Evolutionary conservation across 202 grass and related monocot genomes (phyloP).

Genomic region (Eragrostis tef): DNA sequence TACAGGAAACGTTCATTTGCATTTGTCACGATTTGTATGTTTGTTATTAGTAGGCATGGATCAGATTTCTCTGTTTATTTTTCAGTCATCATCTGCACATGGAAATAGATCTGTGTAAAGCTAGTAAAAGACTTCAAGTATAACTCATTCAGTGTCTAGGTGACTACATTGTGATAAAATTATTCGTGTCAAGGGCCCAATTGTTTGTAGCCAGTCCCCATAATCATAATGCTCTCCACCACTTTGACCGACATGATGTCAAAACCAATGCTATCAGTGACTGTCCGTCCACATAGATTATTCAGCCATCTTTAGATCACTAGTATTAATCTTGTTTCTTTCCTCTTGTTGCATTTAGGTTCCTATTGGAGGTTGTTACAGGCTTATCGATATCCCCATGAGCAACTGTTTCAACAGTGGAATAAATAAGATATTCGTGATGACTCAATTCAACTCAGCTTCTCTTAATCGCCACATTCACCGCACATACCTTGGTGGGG

Average conservation of each 20-base stretch:
- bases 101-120: slow-evolving; percentile 30
- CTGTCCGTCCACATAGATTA: slow-evolving; percentile 1
- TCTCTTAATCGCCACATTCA: slow-evolving; percentile 81
- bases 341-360: slow-evolving; percentile 67
- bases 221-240: slow-evolving; percentile 38
- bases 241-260: slow-evolving; percentile 51
- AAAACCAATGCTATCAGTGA: slow-evolving; percentile 35
- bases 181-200: slow-evolving; percentile 18
- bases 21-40: slow-evolving; percentile 13
- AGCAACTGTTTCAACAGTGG: slow-evolving; percentile 87
- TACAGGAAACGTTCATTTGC: background rate
- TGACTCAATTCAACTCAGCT: slow-evolving; percentile 84
- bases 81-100: slow-evolving; percentile 6
- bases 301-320: slow-evolving; percentile 45
- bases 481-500: slow-evolving; percentile 70
- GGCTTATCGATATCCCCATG: slow-evolving; percentile 83
- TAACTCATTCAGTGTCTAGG: slow-evolving; percentile 22
- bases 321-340: slow-evolving; percentile 47
- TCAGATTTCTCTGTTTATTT: background rate
- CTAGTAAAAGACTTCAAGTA: slow-evolving; percentile 8
- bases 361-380: slow-evolving; percentile 82
- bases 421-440: slow-evolving; percentile 87
- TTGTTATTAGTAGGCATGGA: slow-evolving; percentile 2
- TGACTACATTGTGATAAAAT: slow-evolving; percentile 7
- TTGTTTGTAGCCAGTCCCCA: slow-evolving; percentile 8